phyloP scores from a whole-genome alignment of 441 rosid genomes.

The Jatropha podagrica region DNA sequence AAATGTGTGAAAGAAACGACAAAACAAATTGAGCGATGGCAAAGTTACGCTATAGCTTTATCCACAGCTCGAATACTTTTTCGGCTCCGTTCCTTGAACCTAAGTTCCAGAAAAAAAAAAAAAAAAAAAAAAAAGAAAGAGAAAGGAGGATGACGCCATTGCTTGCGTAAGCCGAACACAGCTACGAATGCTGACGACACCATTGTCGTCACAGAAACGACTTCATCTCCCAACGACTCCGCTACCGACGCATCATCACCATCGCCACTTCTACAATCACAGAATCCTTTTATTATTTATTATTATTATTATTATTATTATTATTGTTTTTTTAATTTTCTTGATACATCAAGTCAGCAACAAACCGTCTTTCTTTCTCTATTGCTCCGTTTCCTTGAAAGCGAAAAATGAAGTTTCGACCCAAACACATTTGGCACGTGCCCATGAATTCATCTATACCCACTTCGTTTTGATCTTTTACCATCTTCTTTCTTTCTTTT shows the following conservation, averaged over 20 bases:
- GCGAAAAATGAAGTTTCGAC: conserved; percentile 35
- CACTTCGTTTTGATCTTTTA: not conserved
- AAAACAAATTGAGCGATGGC: no score
- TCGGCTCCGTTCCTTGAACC: not conserved
- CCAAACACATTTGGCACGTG: conserved; percentile 9
- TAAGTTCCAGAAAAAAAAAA: not conserved
- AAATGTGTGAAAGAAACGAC: no score
- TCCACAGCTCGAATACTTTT: not conserved
- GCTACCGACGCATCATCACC: not conserved
- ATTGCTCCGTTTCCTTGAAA: conserved; percentile 14
- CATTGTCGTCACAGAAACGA: conserved; percentile 41
- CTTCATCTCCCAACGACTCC: conserved; percentile 36
- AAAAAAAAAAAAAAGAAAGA: not conserved
- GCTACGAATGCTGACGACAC: conserved; percentile 38
- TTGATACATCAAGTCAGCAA: not conserved
- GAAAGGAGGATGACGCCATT: conserved; percentile 31
- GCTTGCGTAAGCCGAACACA: conserved; percentile 36
- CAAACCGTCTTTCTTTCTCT: not conserved
- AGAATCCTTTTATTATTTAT: not conserved
- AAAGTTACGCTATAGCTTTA: not conserved
- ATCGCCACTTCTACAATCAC: not conserved
- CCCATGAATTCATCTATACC: conserved; percentile 4
- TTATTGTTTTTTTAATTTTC: no score
- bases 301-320: not conserved
- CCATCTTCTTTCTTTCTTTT: not conserved